phyloP scores from a whole-genome alignment of 2,329 filamentous ascomycete genomes.

The Mariannaea elegans region DNA sequence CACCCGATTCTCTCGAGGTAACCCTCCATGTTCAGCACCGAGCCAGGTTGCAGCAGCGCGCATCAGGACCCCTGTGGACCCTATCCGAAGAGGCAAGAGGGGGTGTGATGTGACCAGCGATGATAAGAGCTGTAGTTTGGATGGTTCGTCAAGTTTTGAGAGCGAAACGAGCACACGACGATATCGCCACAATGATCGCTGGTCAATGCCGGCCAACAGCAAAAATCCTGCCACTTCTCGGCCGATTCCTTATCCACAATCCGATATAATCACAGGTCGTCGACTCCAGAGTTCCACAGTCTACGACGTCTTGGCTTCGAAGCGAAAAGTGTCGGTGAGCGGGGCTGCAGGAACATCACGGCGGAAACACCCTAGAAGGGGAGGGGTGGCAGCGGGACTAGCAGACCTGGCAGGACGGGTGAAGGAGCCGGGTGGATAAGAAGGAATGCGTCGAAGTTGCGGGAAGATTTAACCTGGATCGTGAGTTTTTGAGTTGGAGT shows the following conservation, averaged over 20 bases:
- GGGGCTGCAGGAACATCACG: conserved; percentile 40
- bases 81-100: conserved; percentile 17
- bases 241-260: conserved; percentile 3
- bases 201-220: neutral
- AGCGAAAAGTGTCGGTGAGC: conserved; percentile 38
- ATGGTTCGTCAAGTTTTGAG: neutral
- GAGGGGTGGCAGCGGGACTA: conserved; percentile 14
- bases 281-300: conserved; percentile 8
- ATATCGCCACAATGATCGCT: conserved; percentile 8
- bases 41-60: conserved; percentile 1
- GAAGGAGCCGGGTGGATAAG: no score
- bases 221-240: conserved; percentile 3
- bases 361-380: conserved; percentile 32
- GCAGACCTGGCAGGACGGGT: neutral
- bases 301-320: conserved; percentile 3
- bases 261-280: neutral
- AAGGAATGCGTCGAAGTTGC: neutral
- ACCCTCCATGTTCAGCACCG: neutral
- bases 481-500: neutral
- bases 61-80: conserved; percentile 9
- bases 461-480: neutral
- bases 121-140: conserved; percentile 10
- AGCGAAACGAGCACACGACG: neutral
- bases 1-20: conserved; percentile 9
- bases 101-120: conserved; percentile 4